Base-by-base conservation (phyloP, 2,329 filamentous ascomycete species). In the Cercospora berteroae region DNA sequence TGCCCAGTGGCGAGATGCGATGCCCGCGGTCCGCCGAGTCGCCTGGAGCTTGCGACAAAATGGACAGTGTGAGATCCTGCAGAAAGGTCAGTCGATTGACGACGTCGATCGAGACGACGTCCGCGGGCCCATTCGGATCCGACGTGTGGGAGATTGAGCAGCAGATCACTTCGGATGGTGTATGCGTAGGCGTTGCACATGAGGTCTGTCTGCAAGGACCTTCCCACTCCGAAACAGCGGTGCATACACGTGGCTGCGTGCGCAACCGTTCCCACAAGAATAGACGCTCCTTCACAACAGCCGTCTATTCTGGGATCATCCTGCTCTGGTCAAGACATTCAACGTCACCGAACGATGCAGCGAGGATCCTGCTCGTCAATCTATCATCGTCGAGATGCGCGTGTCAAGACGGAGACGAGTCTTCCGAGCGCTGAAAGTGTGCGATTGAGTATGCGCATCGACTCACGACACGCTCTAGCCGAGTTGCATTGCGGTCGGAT, bases 61-160 rank as follows among this genome's bases (percentile, higher is more conserved):
- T 7, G 81, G 81, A 5, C 72, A 80, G 60, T 79, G 84, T 7
- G 83, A 86, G 69, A 75, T 86, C 8, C 66, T 85, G 72, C 83
- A 86, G 73, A 81, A 79, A 64, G 83, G 84, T 8, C 73, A 80
- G 61, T 75, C 82, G 5, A 67, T 84, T 8, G 72, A 66, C 20
- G 67, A 59, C 20, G 70, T 76, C 39, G 71, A 66, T 1, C 60
- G 80, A 13, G 75, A 79, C 18, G 77, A 82, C 60, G 74, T 84
- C 23, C 78, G 69, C 69, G 83, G 83, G 4, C 83, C 83, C 9
- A 83, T 85, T 33, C 74, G 83, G n/a, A 75, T 83, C 33, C 75
- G 81, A 52, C 71, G 75, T 33, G 31, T 27, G 29, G 65, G 60
- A 63, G 48, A 27, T 56, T 63, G 60, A 57, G 29, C 23, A 61